Evolutionary conservation across 371 early-diverging fungal genomes (phyloP).

Genomic region (Capillidium heterosporum): DNA sequence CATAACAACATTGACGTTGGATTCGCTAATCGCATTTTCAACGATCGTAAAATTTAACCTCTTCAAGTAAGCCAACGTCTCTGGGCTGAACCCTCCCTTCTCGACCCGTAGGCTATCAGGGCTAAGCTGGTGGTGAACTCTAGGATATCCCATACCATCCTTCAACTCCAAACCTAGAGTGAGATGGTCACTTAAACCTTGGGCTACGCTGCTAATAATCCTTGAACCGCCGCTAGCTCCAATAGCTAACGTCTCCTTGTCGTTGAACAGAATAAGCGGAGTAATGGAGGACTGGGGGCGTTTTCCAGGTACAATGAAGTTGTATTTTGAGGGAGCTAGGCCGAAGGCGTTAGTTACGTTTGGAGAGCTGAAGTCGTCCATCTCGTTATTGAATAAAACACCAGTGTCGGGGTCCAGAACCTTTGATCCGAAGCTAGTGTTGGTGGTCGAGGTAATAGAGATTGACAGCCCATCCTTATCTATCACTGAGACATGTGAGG

Average conservation of each 20-base stretch:
- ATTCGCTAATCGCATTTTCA: background rate
- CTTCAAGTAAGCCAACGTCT: background rate
- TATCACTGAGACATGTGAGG: conserved; percentile 89
- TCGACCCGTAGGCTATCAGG: conserved; percentile 37
- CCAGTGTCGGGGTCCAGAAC: conserved; percentile 87
- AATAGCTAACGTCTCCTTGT: conserved; percentile 39
- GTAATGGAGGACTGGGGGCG: conserved; percentile 83
- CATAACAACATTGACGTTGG: background rate
- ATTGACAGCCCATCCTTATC: conserved; percentile 75
- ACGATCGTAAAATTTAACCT: background rate
- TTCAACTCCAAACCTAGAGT: conserved; percentile 43
- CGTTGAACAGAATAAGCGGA: conserved; percentile 64
- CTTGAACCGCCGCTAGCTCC: conserved; percentile 96
- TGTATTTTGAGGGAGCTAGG: conserved; percentile 60
- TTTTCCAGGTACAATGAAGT: conserved; percentile 72
- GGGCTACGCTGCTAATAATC: conserved; percentile 74
- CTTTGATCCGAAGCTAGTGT: conserved; percentile 89
- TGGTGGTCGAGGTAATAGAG: conserved; percentile 85
- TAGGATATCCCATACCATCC: conserved; percentile 55
- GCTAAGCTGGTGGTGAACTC: conserved; percentile 92
- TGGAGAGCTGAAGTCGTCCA: conserved; percentile 96
- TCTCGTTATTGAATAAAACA: conserved; percentile 91
- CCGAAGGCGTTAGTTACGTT: conserved; percentile 68
- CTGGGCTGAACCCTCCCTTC: background rate
- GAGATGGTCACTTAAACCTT: conserved; percentile 53